Evolutionary conservation across 139 green algal species (phyloP).

Genomic region (Coccomyxa sp.): DNA sequence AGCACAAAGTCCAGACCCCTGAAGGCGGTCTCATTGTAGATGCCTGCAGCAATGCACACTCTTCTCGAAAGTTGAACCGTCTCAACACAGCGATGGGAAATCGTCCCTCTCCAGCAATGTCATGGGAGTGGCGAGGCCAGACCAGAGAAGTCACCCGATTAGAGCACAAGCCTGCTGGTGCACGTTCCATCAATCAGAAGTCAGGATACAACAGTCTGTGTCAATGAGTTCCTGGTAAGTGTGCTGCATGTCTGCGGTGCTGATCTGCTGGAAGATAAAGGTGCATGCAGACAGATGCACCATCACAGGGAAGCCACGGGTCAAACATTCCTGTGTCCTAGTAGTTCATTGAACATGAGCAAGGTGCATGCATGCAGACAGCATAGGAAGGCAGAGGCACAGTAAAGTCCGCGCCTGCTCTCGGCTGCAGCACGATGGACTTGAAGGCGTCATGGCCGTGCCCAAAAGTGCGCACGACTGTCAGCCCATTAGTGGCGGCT

Average conservation of each 20-base stretch:
- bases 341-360: too few relatives aligned
- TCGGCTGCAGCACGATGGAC: conserved; percentile 48
- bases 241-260: too few relatives aligned
- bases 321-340: too few relatives aligned
- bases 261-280: too few relatives aligned
- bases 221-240: too few relatives aligned
- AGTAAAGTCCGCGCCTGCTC: neutral
- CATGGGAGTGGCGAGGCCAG: too few relatives aligned
- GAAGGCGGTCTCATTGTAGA: conserved; percentile 60
- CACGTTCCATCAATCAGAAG: neutral
- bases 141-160: neutral
- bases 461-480: conserved; percentile 57
- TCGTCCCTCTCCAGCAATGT: too few relatives aligned
- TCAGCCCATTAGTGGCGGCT: conserved; percentile 46
- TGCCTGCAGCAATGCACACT: conserved; percentile 17
- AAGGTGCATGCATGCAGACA: too few relatives aligned
- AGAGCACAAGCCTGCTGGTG: neutral
- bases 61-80: neutral
- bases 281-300: too few relatives aligned
- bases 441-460: conserved; percentile 47
- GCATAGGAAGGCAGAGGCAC: too few relatives aligned
- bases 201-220: too few relatives aligned
- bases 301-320: too few relatives aligned
- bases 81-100: neutral
- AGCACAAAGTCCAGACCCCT: conserved; percentile 67